Base-by-base conservation (phyloP, 2,329 filamentous ascomycete species). In the Sclerotinia trifoliorum region DNA sequence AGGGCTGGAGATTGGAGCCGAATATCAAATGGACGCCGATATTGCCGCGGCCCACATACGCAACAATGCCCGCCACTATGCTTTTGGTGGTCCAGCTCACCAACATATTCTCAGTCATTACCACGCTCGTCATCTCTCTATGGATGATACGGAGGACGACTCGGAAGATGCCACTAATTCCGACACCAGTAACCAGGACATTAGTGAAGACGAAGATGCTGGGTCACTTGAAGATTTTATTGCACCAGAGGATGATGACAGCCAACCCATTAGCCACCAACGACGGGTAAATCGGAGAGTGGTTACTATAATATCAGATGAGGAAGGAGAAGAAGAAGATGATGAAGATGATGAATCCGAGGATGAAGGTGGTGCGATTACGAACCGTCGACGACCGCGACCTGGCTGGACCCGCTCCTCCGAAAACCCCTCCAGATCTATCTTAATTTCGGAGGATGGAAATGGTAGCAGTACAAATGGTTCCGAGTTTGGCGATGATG, bases 281-380 rank as follows among this genome's bases (percentile, higher is more conserved):
- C 56, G 44, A 56, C 29, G 29, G 42, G n/a, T 8, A 39, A 46
- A 39, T 51, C 63, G 64, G 39, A 51, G 60, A 51, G 52, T 58
- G 52, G 73, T 72, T 48, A 71, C 66, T 24, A 71, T 74, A 24
- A 70, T 75, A 57, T 75, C 75, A n/a, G 75, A 77, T 67, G 73
- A 39, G 8, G 56, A 44, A 21, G 35, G 29, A 21, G 39, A 46
- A 10, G 15, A 58, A 46, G 51, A 54, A 26, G 51, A 52, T 17
- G 49, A 52, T 1, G 51, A 17, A 8, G n/a, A 75, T 39, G 52
- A 66, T 49, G 64, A 66, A 35, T 67, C 65, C 61, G 75, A 76
- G 10, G 75, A 77, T 63, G 75, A 77, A 69, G 76, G 75, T 42
- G 75, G 75, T 39, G 73, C 70, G 24, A 71, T 77, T 19, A 73